Evolutionary conservation across 2,329 filamentous ascomycete species (phyloP).

Genomic region (Purpureocillium lavendulum): DNA sequence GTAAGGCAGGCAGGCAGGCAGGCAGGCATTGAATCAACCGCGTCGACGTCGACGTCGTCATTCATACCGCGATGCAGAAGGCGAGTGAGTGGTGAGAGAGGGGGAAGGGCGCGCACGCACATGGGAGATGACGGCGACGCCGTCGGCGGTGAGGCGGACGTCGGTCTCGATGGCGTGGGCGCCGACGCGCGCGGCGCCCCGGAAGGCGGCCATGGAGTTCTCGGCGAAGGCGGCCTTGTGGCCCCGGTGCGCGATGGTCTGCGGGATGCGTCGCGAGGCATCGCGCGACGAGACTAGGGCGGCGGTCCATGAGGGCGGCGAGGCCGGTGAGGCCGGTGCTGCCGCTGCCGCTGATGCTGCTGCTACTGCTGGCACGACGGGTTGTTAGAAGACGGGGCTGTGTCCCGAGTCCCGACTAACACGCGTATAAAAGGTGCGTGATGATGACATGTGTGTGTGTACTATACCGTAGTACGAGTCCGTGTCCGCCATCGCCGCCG

Average conservation of each 20-base stretch:
- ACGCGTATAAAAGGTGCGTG: too few species aligned
- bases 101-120: slow-evolving; percentile 32
- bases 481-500: neutral
- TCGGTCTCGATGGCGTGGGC: slow-evolving; percentile 84
- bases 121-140: slow-evolving; percentile 78
- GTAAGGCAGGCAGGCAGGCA: too few species aligned
- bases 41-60: too few species aligned
- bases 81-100: too few species aligned
- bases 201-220: slow-evolving; percentile 77
- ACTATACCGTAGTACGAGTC: too few species aligned
- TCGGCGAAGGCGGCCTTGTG: slow-evolving; percentile 74
- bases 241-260: slow-evolving; percentile 71
- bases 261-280: slow-evolving; percentile 39
- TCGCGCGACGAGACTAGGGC: slow-evolving; percentile 20
- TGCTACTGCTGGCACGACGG: too few species aligned
- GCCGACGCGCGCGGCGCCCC: slow-evolving; percentile 62
- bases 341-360: neutral
- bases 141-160: slow-evolving; percentile 72
- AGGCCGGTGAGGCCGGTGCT: neutral
- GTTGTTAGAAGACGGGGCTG: too few species aligned
- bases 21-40: too few species aligned
- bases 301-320: slow-evolving; percentile 22
- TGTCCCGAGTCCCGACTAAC: too few species aligned
- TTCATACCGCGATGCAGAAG: too few species aligned
- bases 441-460: too few species aligned